These are phyloP conservation scores for Flaveria linearis DNA, from an alignment of 129 eudicot species.

Conservation along the genomic window DNA sequence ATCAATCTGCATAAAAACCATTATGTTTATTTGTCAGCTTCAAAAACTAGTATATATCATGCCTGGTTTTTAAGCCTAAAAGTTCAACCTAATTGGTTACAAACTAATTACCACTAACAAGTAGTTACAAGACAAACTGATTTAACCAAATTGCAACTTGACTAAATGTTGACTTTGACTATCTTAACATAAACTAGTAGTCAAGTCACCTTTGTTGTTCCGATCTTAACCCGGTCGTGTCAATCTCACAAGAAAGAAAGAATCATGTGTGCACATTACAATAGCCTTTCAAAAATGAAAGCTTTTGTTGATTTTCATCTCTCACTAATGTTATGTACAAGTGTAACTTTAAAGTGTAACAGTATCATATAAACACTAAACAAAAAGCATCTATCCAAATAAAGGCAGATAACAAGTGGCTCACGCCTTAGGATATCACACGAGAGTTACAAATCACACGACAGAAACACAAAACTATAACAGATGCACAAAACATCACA, in stretches of 20 bases:
- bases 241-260: slow-evolving; percentile 9
- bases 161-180: too few relatives aligned
- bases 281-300: slow-evolving; percentile 7
- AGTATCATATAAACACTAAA: slow-evolving; percentile 15
- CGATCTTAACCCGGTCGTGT: background rate
- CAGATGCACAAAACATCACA: slow-evolving; percentile 26
- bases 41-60: too few relatives aligned
- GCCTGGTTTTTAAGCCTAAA: too few relatives aligned
- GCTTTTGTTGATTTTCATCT: slow-evolving; percentile 16
- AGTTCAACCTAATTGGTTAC: too few relatives aligned
- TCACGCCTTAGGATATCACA: slow-evolving; percentile 22
- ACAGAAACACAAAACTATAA: slow-evolving; percentile 15
- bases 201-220: background rate
- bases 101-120: too few relatives aligned
- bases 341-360: background rate
- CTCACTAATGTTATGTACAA: slow-evolving; percentile 19
- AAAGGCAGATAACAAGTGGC: slow-evolving; percentile 7
- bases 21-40: too few relatives aligned
- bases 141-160: too few relatives aligned
- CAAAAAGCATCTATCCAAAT: background rate
- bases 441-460: slow-evolving; percentile 12
- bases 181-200: background rate
- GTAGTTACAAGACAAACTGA: too few relatives aligned
- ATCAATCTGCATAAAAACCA: too few relatives aligned
- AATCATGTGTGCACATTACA: background rate